Evolutionary conservation across 768 basidiomycete species (phyloP), one percentile per base, ranked within the genome.

Genomic region (Termitomyces bulborhizus): DNA sequence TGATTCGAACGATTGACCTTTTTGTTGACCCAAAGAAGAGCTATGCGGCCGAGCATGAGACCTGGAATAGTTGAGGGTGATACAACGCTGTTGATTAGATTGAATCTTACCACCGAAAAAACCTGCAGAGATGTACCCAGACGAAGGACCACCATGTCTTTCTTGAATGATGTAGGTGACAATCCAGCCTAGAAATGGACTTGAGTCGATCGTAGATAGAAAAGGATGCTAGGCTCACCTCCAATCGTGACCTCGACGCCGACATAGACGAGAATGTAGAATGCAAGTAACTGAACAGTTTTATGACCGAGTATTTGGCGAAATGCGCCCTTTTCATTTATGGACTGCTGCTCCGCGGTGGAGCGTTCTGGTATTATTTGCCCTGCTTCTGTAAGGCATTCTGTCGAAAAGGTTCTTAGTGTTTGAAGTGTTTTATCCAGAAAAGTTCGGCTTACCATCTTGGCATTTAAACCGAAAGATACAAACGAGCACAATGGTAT

Each of bases 401-500:
- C 83, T 85, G 40, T 3, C 43, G 12, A 42, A 8, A 24, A 31
- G 32, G 32, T 51, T 13, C 4, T 51, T 13, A 44, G 13, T 3
- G 27, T 16, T 12, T 26, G 29, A 4, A 8, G 29, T 6, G 6
- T 29, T 31, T 31, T 9, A 12, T 15, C 24, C 6, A 1, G 5
- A 11, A n/a, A n/a, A n/a, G 34, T 1, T 12, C 3, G 34, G 12
- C 66, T 11, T 44, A 85, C 90, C 84, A 62, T 91, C 84, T 63
- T 90, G 88, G 0, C 67, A 76, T 65, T 82, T 84, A 46, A 87
- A 69, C 12, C 82, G 77, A 70, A 94, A 93, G 2, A 88, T 80
- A 1, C 61, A 51, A 1, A 77, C 58, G 6, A 93, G 67, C 5
- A 82, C 47, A 8, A 77, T 40, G 0, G 77, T 73, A 60, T 89